Evolutionary conservation across 352 stramenopile species (phyloP).

Genomic region (Phytopythium ostracodes): DNA sequence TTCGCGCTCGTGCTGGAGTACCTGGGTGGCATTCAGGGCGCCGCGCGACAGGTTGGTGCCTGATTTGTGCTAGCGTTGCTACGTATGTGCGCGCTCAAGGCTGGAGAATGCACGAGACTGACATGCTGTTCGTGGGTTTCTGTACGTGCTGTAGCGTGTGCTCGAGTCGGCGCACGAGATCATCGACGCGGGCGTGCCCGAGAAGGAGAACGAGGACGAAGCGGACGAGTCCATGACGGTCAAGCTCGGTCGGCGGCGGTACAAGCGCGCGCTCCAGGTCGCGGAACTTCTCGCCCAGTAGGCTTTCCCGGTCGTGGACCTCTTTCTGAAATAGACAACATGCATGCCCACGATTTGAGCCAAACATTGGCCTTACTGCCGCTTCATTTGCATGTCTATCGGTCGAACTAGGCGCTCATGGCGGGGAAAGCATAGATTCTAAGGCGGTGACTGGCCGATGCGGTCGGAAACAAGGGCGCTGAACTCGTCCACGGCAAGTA

Average conservation of each 20-base stretch:
- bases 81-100: too few species aligned
- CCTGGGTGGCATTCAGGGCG: conserved; percentile 62
- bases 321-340: not conserved
- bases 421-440: not conserved
- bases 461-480: conserved; percentile 35
- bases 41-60: conserved; percentile 44
- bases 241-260: conserved; percentile 59
- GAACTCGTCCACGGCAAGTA: conserved; percentile 39
- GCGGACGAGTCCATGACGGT: conserved; percentile 46
- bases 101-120: not conserved
- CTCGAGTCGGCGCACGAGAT: conserved; percentile 65
- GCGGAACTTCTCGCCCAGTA: conserved; percentile 50
- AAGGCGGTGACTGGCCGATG: conserved; percentile 18
- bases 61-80: not conserved
- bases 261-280: conserved; percentile 78
- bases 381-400: not conserved
- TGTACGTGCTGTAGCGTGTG: conserved; percentile 37
- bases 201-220: conserved; percentile 44
- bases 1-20: conserved; percentile 76
- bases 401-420: not conserved
- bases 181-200: conserved; percentile 55
- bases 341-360: not conserved
- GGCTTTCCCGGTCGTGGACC: conserved; percentile 3
- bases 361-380: not conserved
- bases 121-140: conserved; percentile 4